Conservation (phyloP, 2,329 filamentous ascomycete species). For the Arthrinium puccinioides region DNA sequence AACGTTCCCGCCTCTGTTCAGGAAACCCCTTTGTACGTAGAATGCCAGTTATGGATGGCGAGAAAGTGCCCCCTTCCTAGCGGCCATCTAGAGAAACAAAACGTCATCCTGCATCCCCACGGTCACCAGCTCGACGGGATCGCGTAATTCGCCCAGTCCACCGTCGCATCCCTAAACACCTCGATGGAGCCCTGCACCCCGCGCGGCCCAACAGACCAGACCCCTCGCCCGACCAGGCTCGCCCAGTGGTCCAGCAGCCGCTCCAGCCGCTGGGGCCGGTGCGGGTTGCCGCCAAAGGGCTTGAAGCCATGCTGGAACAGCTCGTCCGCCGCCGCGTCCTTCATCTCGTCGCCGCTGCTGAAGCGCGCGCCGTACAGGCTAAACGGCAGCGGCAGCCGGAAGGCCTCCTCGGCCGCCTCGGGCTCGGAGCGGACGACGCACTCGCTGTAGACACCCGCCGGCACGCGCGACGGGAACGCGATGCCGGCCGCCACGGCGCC, state of each 20-base stretch:
- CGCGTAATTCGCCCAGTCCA: conserved; percentile 10
- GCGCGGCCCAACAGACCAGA: conserved; percentile 17
- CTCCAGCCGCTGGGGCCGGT: conserved; percentile 17
- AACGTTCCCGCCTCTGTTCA: background rate
- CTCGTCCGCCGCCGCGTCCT: conserved; percentile 9
- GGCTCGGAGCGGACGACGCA: conserved; percentile 12
- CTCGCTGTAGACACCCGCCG: conserved; percentile 18
- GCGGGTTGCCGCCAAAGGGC: conserved; percentile 20
- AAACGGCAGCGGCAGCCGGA: conserved; percentile 17
- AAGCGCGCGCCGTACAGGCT: conserved; percentile 12
- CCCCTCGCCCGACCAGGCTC: conserved; percentile 14
- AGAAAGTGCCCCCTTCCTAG: background rate
- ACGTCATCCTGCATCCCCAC: background rate
- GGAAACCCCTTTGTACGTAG: background rate
- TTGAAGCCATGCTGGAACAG: conserved; percentile 26
- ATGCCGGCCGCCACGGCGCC: background rate
- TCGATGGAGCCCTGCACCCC: conserved; percentile 19
- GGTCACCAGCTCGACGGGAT: conserved; percentile 10
- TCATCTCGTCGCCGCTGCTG: conserved; percentile 17
- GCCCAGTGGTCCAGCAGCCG: conserved; percentile 17
- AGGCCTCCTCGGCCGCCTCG: conserved; percentile 20
- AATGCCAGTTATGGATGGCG: no score
- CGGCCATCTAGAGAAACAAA: background rate
- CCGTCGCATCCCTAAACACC: conserved; percentile 16
- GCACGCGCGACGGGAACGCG: conserved; percentile 6